These are phyloP conservation scores for Oryza punctata DNA, from an alignment of 176 grass and related monocot species.

Conservation along the genomic window DNA sequence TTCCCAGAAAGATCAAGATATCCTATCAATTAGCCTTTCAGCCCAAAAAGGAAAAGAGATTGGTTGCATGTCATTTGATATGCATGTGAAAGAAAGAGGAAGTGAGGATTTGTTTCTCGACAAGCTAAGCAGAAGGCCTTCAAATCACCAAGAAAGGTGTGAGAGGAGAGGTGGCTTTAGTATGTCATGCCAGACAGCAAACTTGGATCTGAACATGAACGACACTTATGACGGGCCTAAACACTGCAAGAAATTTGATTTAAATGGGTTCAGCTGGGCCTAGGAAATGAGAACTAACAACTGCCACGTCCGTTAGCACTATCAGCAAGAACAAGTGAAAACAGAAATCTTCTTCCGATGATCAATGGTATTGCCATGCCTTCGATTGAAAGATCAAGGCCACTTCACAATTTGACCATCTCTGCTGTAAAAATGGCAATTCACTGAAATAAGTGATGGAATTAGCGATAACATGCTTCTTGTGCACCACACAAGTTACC, in stretches of 20 bases:
- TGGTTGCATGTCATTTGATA: constrained; percentile 28
- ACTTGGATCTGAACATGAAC: constrained; percentile 78
- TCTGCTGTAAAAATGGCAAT: constrained; percentile 30
- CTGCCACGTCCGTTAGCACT: background rate
- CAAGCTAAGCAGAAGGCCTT: constrained; percentile 53
- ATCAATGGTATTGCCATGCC: background rate
- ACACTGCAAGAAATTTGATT: constrained; percentile 74
- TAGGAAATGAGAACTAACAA: constrained; percentile 31
- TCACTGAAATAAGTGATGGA: constrained; percentile 47
- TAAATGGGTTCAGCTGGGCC: constrained; percentile 88
- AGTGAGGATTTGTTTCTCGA: constrained; percentile 54
- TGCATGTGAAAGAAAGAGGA: constrained; percentile 37
- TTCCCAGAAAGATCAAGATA: constrained; percentile 76
- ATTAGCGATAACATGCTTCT: constrained; percentile 34
- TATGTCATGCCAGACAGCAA: constrained; percentile 44
- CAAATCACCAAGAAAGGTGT: constrained; percentile 43
- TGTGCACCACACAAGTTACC: constrained; percentile 20
- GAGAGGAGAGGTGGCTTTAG: constrained; percentile 43
- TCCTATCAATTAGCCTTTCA: constrained; percentile 61
- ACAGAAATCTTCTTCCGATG: constrained; percentile 12
- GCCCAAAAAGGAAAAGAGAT: constrained; percentile 49
- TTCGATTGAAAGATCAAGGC: constrained; percentile 8
- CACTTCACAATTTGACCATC: background rate
- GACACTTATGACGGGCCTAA: constrained; percentile 51
- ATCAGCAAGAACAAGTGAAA: constrained; percentile 3